phyloP scores from a whole-genome alignment of 2,329 filamentous ascomycete genomes.

The Phaeosphaeriaceae sp. region DNA sequence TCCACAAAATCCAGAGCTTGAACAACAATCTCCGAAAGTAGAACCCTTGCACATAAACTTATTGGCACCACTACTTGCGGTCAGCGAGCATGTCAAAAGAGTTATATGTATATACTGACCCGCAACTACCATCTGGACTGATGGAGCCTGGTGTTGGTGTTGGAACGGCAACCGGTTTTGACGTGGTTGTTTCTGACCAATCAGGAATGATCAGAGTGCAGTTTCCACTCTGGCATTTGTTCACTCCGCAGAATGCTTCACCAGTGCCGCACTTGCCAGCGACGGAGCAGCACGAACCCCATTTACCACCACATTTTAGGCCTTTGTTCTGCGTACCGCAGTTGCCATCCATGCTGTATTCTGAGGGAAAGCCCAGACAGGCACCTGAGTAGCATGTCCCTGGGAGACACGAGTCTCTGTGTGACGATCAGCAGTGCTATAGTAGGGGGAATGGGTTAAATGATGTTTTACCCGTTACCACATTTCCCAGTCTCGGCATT shows the following conservation, averaged over 20 bases:
- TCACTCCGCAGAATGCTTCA: slow-evolving; percentile 12
- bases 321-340: slow-evolving; percentile 13
- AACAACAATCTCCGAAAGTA: slow-evolving; percentile 17
- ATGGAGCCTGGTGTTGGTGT: background rate
- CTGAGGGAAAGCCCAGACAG: slow-evolving; percentile 31
- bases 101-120: background rate
- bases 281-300: slow-evolving; percentile 16
- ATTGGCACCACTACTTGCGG: slow-evolving; percentile 2
- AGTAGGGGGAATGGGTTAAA: slow-evolving; percentile 2
- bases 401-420: slow-evolving; percentile 40
- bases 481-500: slow-evolving; percentile 14
- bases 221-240: slow-evolving; percentile 16
- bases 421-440: slow-evolving; percentile 16
- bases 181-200: background rate
- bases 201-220: slow-evolving; percentile 13
- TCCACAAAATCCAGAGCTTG: slow-evolving; percentile 7
- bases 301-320: slow-evolving; percentile 17
- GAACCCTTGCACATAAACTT: slow-evolving; percentile 5
- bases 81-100: background rate
- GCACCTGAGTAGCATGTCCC: slow-evolving; percentile 43
- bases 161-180: background rate
- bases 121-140: slow-evolving; percentile 14
- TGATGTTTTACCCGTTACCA: slow-evolving; percentile 1
- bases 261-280: slow-evolving; percentile 14
- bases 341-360: slow-evolving; percentile 16